phyloP scores from a whole-genome alignment of 306 rosid genomes.

The Medicago lupulina region DNA sequence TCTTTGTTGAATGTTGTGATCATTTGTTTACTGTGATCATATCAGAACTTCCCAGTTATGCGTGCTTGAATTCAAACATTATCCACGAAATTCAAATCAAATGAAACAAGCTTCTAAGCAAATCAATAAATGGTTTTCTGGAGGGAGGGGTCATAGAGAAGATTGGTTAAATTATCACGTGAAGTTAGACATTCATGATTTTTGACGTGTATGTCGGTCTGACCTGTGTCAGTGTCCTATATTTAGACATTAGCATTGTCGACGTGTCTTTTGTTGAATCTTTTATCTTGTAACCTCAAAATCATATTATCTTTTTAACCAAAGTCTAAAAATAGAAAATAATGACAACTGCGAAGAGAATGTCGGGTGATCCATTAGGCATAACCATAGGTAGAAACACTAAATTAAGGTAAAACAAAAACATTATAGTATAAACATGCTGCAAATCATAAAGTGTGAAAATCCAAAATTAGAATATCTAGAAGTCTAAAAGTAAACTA shows the following conservation, averaged over 20 bases:
- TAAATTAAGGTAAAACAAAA: neutral
- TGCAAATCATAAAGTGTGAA: constrained; percentile 22
- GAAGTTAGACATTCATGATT: no score
- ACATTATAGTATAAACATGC: neutral
- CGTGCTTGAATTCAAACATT: neutral
- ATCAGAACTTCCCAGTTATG: neutral
- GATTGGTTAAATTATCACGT: neutral
- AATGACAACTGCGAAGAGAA: constrained; percentile 15
- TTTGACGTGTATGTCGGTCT: neutral
- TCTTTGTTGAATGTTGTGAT: constrained; percentile 22
- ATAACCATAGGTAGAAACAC: constrained; percentile 23
- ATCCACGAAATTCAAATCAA: neutral
- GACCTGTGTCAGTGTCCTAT: neutral
- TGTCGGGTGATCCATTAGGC: constrained; percentile 19
- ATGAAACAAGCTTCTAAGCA: constrained; percentile 7
- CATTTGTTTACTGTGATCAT: neutral
- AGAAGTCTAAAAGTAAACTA: neutral
- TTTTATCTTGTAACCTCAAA: constrained; percentile 5
- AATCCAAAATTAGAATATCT: constrained; percentile 25
- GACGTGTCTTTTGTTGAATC: neutral
- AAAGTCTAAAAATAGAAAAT: constrained; percentile 19
- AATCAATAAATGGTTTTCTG: constrained; percentile 16
- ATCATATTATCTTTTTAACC: neutral
- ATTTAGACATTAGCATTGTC: neutral
- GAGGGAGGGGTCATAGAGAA: neutral